These are phyloP conservation scores for Lasiodiplodia theobromae DNA, from an alignment of 2,329 filamentous ascomycete genomes.

Conservation along the genomic window DNA sequence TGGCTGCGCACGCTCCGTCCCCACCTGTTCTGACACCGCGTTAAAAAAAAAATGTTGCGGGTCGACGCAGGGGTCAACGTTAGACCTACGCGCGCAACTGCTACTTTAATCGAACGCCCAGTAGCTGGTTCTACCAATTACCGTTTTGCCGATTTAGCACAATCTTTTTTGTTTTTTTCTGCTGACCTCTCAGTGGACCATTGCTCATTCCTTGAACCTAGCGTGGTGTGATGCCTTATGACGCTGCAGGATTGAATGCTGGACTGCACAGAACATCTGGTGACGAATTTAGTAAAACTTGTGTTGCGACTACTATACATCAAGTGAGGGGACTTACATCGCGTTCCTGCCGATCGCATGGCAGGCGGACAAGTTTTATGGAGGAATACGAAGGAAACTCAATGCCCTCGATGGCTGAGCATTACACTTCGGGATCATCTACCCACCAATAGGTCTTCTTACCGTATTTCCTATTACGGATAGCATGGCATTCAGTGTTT, in stretches of 20 bases:
- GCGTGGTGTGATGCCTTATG: slow-evolving; percentile 1
- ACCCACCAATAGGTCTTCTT: slow-evolving; percentile 1
- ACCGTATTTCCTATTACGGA: not conserved
- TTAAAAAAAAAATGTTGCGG: slow-evolving; percentile 7
- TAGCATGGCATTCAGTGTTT: not conserved
- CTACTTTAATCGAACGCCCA: slow-evolving; percentile 1
- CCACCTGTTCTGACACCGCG: not conserved
- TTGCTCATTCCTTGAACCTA: not conserved
- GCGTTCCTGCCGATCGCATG: slow-evolving; percentile 11
- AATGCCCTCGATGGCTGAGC: not conserved
- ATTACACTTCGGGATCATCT: not conserved
- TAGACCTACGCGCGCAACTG: not conserved
- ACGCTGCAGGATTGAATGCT: not conserved
- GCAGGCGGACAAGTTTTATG: not conserved
- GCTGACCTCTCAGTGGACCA: not conserved
- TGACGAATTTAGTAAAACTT: not conserved
- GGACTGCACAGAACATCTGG: not conserved
- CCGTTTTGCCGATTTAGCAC: too few relatives aligned
- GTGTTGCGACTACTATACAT: not conserved
- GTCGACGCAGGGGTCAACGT: slow-evolving; percentile 13
- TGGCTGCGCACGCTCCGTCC: not conserved
- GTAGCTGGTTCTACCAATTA: not conserved
- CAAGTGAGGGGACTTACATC: not conserved
- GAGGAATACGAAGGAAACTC: not conserved
- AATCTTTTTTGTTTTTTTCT: not conserved